Conservation (phyloP, 2,329 filamentous ascomycete species). For the Cryphonectria carpinicola region DNA sequence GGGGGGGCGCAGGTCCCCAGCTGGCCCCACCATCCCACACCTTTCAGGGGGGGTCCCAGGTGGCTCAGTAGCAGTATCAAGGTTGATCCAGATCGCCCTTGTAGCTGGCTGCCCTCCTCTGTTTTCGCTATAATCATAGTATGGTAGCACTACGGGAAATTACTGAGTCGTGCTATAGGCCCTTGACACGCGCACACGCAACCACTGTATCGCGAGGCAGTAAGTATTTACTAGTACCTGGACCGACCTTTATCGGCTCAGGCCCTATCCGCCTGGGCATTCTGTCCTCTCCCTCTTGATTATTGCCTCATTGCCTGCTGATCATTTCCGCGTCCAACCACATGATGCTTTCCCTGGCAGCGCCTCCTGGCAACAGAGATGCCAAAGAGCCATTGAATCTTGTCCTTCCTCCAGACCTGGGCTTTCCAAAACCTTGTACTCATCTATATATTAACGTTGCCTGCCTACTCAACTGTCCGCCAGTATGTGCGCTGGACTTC, state of each 20-base stretch:
- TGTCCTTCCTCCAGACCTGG: not conserved
- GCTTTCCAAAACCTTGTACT: not conserved
- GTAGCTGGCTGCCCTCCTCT: not conserved
- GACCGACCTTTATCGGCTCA: too few relatives aligned
- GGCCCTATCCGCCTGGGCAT: not conserved
- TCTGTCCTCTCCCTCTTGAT: not conserved
- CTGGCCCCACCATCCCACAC: not conserved
- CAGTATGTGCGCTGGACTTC: not conserved
- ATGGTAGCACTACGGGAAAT: not conserved
- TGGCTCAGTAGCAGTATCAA: not conserved
- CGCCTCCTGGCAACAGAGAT: not conserved
- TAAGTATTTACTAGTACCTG: not conserved
- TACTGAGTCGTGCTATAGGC: not conserved
- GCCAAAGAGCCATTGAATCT: not conserved
- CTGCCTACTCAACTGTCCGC: not conserved
- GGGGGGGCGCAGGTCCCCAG: not conserved
- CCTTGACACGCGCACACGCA: not conserved
- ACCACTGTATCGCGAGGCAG: not conserved
- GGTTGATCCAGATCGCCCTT: not conserved
- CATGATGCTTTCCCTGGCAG: not conserved
- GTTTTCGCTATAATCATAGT: not conserved
- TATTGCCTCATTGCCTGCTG: not conserved
- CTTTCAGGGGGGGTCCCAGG: not conserved
- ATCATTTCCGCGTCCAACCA: not conserved
- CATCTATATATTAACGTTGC: not conserved